Base-by-base conservation (phyloP, 169 alveolate genomes). In the Babesia ovis region DNA sequence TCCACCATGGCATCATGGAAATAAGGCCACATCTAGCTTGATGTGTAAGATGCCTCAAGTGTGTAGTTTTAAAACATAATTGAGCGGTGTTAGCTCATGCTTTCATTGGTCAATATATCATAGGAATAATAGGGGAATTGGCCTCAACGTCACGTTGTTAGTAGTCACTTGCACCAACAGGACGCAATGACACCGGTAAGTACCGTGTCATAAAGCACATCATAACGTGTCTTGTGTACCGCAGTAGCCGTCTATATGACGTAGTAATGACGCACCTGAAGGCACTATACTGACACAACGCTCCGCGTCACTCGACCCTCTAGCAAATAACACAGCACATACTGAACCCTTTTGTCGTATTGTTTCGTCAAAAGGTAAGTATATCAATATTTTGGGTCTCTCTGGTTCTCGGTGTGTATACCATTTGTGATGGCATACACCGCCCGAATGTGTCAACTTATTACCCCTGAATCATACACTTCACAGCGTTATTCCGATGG, bases 231-330 rank as follows among this genome's bases (percentile, higher is more conserved):
- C 35, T 29, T 23, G 3, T 8, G 6, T 20, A 34, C 51, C 48
- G 27, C 11, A 14, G 12, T 9, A 2, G 16, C 55, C n/a, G 71
- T 61, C 57, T 61, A 59, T 0, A 3, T 4, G 5, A 34, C 1
- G 32, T 23, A n/a, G 45, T 8, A 41, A 16, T 32, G 22, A 29
- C 74, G 74, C 74, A 64, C 74, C 74, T 18, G 50, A 42, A 64
- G 74, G 74, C 74, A 64, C 74, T 64, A n/a, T 9, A 64, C 29
- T 8, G 50, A 3, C 64, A 18, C 55, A 29, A 34, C 56, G 9
- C 56, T 20, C 27, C 32, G 20, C 56, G 56, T 18, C 56, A 48
- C 27, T 12, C 56, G 56, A 6, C 27, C 56, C 27, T 48, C 56
- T 20, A 48, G 56, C 56, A 20, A 48, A 18, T 18, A 6, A 56